Evolutionary conservation across 2,329 filamentous ascomycete species (phyloP), one percentile per base, ranked within the genome.

Genomic region (Nothopassalora personata): DNA sequence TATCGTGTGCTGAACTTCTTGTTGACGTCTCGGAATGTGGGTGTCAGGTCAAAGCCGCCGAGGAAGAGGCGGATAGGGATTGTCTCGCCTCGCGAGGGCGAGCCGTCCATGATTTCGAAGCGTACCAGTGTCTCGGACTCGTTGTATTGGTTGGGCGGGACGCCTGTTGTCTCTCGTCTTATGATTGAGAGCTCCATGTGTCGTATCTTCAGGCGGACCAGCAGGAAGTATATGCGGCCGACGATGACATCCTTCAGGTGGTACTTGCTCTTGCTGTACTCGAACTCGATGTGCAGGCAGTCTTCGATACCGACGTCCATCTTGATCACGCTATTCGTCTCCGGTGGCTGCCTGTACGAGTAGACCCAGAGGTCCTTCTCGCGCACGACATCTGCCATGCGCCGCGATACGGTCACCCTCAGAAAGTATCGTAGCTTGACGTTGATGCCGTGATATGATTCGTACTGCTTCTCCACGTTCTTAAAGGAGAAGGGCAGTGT

Each of bases 301-400:
- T 99, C 95, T 79, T 99, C 94, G 72, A 99, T 99, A 59, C 94
- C 94, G 60, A 99, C 94, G 74, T 99, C 94, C 94, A 99, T 99
- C 84, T 99, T 99, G 81, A 99, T 99, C 67, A 90, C 91, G 77
- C 86, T 92, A 81, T 97, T 99, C 76, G 91, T 95, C 84, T 99
- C 94, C 18, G 94, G 94, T 19, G 94, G 93, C 80, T 97, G 93
- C 75, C 92, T 87, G 82, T 99, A 99, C 64, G 88, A 94, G 81
- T 99, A 99, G 57, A 99, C 95, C 95, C 95, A 99, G 65, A 99
- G 89, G 76, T 99, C 95, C 83, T 99, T 99, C 79, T 99, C 95
- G 69, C 95, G 89, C 70, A 97, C 91, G 59, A 99, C 93, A 73
- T 99, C 94, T 69, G 91, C 91, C 91, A 99, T 97, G 74, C 94